phyloP scores from a whole-genome alignment of 2,329 filamentous ascomycete species.

The Epichloe amarillans region DNA sequence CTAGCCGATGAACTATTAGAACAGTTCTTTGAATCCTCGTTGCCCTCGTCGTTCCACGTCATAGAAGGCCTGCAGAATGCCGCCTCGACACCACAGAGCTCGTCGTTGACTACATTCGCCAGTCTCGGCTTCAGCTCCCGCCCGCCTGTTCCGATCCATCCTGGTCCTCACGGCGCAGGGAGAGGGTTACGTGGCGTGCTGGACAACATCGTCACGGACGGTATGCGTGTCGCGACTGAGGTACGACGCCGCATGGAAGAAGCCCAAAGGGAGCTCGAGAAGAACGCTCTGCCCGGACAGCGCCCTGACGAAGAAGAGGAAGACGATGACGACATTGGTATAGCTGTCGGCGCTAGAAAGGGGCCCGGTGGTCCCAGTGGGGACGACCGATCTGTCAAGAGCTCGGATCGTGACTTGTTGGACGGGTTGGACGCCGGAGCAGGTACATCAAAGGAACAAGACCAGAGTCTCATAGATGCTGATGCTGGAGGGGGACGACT shows the following conservation, averaged over 20 bases:
- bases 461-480: constrained; percentile 22
- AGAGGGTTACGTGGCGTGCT: constrained; percentile 81
- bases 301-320: constrained; percentile 59
- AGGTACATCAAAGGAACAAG: constrained; percentile 27
- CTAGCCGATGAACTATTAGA: constrained; percentile 91
- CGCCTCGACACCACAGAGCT: constrained; percentile 22
- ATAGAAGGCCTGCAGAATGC: constrained; percentile 44
- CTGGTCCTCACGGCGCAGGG: constrained; percentile 33
- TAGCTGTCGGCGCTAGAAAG: constrained; percentile 27
- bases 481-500: constrained; percentile 15
- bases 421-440: constrained; percentile 64
- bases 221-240: constrained; percentile 89
- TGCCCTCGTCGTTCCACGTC: constrained; percentile 84
- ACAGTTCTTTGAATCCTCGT: constrained; percentile 93
- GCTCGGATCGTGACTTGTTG: constrained; percentile 55
- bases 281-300: constrained; percentile 55
- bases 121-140: constrained; percentile 48
- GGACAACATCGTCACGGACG: constrained; percentile 95
- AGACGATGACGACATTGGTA: constrained; percentile 42
- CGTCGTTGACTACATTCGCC: constrained; percentile 75
- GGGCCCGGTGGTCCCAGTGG: constrained; percentile 25
- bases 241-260: constrained; percentile 90
- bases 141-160: constrained; percentile 23
- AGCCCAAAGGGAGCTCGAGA: constrained; percentile 81
- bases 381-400: constrained; percentile 50